These are phyloP conservation scores for Mycena latifolia DNA, from an alignment of 768 basidiomycete genomes.

Conservation along the genomic window DNA sequence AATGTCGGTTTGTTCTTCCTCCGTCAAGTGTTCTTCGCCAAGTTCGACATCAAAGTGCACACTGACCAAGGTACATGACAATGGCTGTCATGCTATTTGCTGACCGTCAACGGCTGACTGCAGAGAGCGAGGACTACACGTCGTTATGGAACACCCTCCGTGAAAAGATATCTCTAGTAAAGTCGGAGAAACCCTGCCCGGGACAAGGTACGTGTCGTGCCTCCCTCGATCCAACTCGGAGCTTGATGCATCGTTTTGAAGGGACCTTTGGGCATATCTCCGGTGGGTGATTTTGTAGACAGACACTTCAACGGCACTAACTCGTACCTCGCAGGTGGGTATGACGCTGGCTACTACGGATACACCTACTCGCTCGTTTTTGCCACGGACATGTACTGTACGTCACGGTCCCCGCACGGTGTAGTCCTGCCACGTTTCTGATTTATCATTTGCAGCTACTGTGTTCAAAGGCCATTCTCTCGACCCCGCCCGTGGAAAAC, in stretches of 20 bases:
- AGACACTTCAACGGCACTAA: too few species aligned
- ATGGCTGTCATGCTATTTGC: not conserved
- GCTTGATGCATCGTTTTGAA: too few species aligned
- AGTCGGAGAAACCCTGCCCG: constrained; percentile 67
- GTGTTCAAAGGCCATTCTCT: constrained; percentile 88
- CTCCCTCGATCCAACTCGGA: too few species aligned
- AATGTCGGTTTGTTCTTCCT: constrained; percentile 88
- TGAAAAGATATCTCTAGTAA: constrained; percentile 77
- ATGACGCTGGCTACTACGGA: constrained; percentile 76
- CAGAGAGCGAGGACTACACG: constrained; percentile 80
- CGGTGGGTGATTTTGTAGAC: too few species aligned
- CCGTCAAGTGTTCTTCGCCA: constrained; percentile 88
- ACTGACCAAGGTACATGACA: constrained; percentile 67
- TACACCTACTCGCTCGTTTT: constrained; percentile 80
- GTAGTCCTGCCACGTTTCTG: not conserved
- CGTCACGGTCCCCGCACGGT: constrained; percentile 31
- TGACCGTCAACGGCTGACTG: not conserved
- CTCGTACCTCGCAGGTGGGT: constrained; percentile 80
- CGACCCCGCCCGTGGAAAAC: constrained; percentile 71
- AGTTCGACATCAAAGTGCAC: constrained; percentile 83
- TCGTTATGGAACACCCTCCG: constrained; percentile 82
- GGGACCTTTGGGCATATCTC: not conserved
- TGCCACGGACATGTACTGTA: constrained; percentile 70
- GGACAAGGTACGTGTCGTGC: constrained; percentile 67
- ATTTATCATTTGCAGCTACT: constrained; percentile 55